These are phyloP conservation scores for Aphanomyces euteiches DNA, from an alignment of 352 stramenopile species.

Conservation along the genomic window DNA sequence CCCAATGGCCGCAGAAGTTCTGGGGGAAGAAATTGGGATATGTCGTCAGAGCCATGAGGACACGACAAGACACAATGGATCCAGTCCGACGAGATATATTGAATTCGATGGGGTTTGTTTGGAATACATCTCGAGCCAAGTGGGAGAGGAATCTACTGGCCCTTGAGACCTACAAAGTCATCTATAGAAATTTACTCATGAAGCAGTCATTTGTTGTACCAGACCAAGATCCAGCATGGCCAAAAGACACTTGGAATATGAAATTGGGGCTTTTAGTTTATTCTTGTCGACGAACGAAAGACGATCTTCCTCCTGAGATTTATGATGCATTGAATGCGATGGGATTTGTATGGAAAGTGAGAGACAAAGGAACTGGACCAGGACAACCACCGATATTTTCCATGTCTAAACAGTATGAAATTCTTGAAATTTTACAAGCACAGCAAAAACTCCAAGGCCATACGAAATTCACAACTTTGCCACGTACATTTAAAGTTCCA, in stretches of 20 bases:
- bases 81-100: neutral
- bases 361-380: neutral
- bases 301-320: neutral
- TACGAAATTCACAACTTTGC: neutral
- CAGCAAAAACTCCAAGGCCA: neutral
- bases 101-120: neutral
- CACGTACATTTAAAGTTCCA: neutral
- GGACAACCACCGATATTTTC: neutral
- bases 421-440: neutral
- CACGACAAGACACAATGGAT: neutral
- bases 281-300: neutral
- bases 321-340: neutral
- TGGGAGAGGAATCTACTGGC: neutral
- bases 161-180: neutral
- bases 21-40: no score
- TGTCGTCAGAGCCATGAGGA: no score
- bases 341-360: neutral
- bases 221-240: constrained; percentile 8
- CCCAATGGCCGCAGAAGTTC: no score
- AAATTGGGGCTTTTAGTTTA: neutral
- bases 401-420: neutral
- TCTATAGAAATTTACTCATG: neutral
- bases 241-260: neutral
- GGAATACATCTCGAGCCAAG: neutral
- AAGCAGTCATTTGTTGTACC: neutral